These are phyloP conservation scores for Trichophyton verrucosum DNA, from an alignment of 2,329 filamentous ascomycete species.

Conservation along the genomic window DNA sequence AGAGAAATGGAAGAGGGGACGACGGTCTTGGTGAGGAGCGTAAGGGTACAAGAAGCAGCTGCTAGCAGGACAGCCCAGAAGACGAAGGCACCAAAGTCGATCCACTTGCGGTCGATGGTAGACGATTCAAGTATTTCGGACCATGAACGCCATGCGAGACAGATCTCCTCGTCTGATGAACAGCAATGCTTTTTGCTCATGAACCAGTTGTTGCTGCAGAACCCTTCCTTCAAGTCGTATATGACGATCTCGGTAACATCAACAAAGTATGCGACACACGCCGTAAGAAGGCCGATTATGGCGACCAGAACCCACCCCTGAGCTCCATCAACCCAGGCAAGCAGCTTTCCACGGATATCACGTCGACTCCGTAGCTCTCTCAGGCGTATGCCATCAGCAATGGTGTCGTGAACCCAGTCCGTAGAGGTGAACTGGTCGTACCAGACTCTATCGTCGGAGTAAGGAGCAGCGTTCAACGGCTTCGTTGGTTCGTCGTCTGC, in stretches of 20 bases:
- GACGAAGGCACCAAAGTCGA: slow-evolving; percentile 70
- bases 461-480: slow-evolving; percentile 45
- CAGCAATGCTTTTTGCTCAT: slow-evolving; percentile 59
- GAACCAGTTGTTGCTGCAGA: slow-evolving; percentile 63
- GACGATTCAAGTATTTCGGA: slow-evolving; percentile 49
- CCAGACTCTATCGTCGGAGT: slow-evolving; percentile 81
- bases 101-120: slow-evolving; percentile 41
- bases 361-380: slow-evolving; percentile 70
- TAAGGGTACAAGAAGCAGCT: slow-evolving; percentile 61
- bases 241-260: slow-evolving; percentile 74
- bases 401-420: slow-evolving; percentile 96
- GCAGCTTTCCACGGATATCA: slow-evolving; percentile 69
- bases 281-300: slow-evolving; percentile 74
- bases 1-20: slow-evolving; percentile 81
- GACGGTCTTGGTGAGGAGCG: slow-evolving; percentile 82
- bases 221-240: slow-evolving; percentile 86
- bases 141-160: slow-evolving; percentile 52
- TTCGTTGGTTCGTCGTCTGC: slow-evolving; percentile 43
- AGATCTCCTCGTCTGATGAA: slow-evolving; percentile 37
- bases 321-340: slow-evolving; percentile 67
- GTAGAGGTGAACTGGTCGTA: slow-evolving; percentile 97
- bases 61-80: slow-evolving; percentile 58
- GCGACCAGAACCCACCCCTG: slow-evolving; percentile 94
- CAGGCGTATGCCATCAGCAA: slow-evolving; percentile 81
- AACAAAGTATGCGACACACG: slow-evolving; percentile 74